Base-by-base conservation (phyloP, 495 filamentous ascomycete species). In the Penicillium maclennaniae region DNA sequence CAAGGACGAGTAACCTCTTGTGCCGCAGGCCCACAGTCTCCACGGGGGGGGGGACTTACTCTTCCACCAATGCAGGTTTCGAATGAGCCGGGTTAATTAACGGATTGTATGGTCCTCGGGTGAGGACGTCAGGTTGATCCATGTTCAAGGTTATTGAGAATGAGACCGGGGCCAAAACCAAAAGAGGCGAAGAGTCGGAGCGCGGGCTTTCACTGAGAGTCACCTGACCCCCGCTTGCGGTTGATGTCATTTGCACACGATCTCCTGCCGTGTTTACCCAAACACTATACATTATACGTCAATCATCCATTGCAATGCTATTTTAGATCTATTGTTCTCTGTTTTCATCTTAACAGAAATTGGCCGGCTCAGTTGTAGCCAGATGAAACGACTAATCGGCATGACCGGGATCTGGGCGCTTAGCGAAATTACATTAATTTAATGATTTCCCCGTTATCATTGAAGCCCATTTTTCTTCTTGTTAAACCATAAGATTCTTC, bases 61-160 rank as follows among this genome's bases (percentile, higher is more conserved):
- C 65, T 56, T 75, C 67, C 12, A 75, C 69, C 41, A 72, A 50
- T 19, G 74, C 67, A 1, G 74, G 74, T 16, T 63, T 64, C 0
- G 62, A 48, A 52, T 72, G 56, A 7, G 55, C 46, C 16, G 63
- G 63, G 49, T 75, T 75, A 41, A 76, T 63, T 8, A 76, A 25
- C 19, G 71, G 70, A 43, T 74, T 76, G 41, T 66, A 76, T 27
- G 42, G 61, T 14, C 62, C 55, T 20, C 56, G 61, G 17, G 43
- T 27, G 47, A 36, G 27, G 39, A 21, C 53, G 14, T 40, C 51
- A 6, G 45, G 17, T 49, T 45, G 58, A 19, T 53, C 41, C 62
- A 65, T 65, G 39, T 14, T 42, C 45, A 6, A 17, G 17, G 17
- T 45, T 40, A 31, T 31, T 7, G 27, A 6, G 37, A 39, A 19